These are phyloP conservation scores for Rhodotorula sp. DNA, from an alignment of 1,284 basidiomycete species.

Conservation along the genomic window DNA sequence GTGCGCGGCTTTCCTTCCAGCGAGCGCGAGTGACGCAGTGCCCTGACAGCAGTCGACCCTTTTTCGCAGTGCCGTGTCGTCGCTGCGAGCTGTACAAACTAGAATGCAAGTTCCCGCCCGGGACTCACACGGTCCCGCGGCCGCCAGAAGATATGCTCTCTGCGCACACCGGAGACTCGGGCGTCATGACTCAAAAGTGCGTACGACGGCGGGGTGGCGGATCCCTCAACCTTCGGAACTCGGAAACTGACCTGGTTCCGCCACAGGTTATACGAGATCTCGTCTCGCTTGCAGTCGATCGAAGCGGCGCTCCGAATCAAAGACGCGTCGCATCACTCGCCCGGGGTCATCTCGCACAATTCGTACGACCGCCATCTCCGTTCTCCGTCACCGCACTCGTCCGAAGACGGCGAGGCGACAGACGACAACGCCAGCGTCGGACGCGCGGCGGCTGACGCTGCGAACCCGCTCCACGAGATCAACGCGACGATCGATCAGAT, in stretches of 20 bases:
- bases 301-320: conserved; percentile 35
- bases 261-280: conserved; percentile 35
- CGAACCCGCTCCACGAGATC: conserved; percentile 36
- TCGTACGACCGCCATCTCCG: background rate
- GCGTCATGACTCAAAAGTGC: conserved; percentile 25
- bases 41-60: too few species aligned
- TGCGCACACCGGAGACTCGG: background rate
- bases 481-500: conserved; percentile 29
- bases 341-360: conserved; percentile 7
- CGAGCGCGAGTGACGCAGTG: fast-evolving
- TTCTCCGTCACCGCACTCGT: conserved; percentile 24
- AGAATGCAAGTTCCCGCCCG: conserved; percentile 38
- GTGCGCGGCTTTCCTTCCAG: background rate
- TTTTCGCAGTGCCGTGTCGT: conserved; percentile 33
- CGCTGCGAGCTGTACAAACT: conserved; percentile 40
- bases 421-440: conserved; percentile 19
- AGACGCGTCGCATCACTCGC: background rate
- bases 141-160: conserved; percentile 8
- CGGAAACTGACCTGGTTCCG: background rate
- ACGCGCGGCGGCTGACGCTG: conserved; percentile 1
- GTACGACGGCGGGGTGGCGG: background rate
- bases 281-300: conserved; percentile 34
- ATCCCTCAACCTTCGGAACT: too few species aligned
- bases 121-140: conserved; percentile 22
- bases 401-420: conserved; percentile 23